Evolutionary conservation across 176 grass and related monocot genomes (phyloP).

Genomic region (Tillandsia leiboldiana): DNA sequence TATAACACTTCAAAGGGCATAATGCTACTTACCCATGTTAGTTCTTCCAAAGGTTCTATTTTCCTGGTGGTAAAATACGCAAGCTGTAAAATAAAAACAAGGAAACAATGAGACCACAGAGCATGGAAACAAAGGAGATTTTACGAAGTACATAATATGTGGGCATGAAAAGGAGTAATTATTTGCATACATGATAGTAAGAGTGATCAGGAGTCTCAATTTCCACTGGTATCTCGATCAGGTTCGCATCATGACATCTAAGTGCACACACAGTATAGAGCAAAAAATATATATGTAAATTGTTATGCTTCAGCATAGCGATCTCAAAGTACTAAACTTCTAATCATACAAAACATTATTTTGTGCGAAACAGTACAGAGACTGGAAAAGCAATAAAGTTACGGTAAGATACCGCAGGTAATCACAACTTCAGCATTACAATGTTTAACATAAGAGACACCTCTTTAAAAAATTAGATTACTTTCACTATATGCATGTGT

Average conservation of each 20-base stretch:
- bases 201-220: slow-evolving; percentile 91
- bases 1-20: background rate
- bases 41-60: slow-evolving; percentile 59
- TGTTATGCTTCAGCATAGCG: background rate
- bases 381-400: background rate
- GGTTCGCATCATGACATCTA: slow-evolving; percentile 68
- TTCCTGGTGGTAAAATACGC: slow-evolving; percentile 72
- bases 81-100: slow-evolving; percentile 42
- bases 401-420: background rate
- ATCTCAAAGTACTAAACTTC: background rate
- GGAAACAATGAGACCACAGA: slow-evolving; percentile 2
- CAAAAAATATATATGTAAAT: background rate
- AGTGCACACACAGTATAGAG: slow-evolving; percentile 19
- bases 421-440: background rate
- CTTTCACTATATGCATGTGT: background rate
- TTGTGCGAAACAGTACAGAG: background rate
- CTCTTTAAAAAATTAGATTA: background rate
- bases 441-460: background rate
- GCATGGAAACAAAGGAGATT: slow-evolving; percentile 3
- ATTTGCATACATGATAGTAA: slow-evolving; percentile 73
- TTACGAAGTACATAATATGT: slow-evolving; percentile 7
- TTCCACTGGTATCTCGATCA: slow-evolving; percentile 73
- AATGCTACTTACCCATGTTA: slow-evolving; percentile 74
- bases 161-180: background rate
- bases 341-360: background rate